phyloP scores from a whole-genome alignment of 2,329 filamentous ascomycete genomes.

The Aspergillus aculeatinus region DNA sequence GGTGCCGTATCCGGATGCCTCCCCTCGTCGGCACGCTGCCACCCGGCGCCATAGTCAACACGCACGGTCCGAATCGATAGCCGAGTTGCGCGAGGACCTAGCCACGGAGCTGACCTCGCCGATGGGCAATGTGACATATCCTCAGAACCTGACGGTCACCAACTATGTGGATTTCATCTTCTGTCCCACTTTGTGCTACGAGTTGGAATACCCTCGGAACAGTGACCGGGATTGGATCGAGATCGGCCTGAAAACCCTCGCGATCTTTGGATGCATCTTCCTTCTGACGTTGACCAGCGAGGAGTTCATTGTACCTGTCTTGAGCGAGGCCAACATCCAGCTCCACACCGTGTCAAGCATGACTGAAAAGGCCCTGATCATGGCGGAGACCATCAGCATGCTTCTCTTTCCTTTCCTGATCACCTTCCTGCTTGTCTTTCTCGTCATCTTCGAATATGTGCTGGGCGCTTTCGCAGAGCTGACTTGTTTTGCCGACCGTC shows the following conservation, averaged over 20 bases:
- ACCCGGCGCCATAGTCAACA: constrained; percentile 14
- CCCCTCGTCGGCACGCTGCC: constrained; percentile 28
- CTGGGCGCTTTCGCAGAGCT: constrained; percentile 94
- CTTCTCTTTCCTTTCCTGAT: constrained; percentile 97
- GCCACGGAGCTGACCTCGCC: constrained; percentile 89
- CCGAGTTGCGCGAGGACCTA: constrained; percentile 76
- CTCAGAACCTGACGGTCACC: constrained; percentile 74
- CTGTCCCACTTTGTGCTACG: constrained; percentile 95
- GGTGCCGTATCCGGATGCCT: constrained; percentile 70
- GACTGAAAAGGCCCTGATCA: constrained; percentile 71
- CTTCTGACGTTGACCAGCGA: constrained; percentile 87
- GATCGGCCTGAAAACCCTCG: constrained; percentile 79
- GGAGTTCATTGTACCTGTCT: constrained; percentile 90
- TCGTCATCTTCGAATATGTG: constrained; percentile 97
- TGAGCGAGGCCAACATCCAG: constrained; percentile 67
- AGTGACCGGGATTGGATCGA: constrained; percentile 73
- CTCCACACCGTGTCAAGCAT: constrained; percentile 50
- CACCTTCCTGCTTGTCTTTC: constrained; percentile 89
- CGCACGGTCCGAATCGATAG: constrained; percentile 54
- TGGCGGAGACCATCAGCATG: constrained; percentile 86
- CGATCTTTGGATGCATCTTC: constrained; percentile 95
- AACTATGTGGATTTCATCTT: constrained; percentile 88
- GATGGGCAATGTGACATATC: constrained; percentile 85
- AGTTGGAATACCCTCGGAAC: constrained; percentile 89
- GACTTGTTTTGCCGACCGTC: constrained; percentile 86